phyloP scores from a whole-genome alignment of 2,329 filamentous ascomycete genomes.

The Aspergillus puulaauensis region DNA sequence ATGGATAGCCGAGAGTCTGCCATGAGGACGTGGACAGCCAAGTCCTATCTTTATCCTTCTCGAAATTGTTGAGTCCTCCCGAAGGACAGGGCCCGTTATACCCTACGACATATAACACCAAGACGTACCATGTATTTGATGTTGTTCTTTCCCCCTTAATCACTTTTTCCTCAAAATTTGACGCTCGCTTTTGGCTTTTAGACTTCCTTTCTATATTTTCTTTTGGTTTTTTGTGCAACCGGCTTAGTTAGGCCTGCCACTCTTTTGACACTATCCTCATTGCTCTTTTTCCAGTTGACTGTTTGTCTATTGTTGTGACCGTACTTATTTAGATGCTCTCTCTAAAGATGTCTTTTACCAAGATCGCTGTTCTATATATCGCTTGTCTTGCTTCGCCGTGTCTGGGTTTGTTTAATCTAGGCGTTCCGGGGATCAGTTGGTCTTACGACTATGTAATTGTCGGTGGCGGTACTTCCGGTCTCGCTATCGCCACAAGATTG shows the following conservation, averaged over 20 bases:
- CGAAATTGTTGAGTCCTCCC: too few species aligned
- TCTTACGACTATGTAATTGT: conserved; percentile 8
- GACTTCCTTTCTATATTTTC: neutral
- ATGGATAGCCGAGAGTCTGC: too few species aligned
- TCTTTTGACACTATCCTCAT: neutral
- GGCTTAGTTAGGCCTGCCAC: neutral
- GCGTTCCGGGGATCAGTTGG: neutral
- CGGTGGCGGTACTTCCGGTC: neutral
- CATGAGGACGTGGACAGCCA: neutral
- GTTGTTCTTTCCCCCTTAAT: neutral
- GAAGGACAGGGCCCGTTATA: too few species aligned
- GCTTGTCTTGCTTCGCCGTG: neutral
- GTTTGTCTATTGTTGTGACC: neutral
- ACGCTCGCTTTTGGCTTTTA: neutral
- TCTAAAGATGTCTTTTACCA: neutral
- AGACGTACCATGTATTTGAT: neutral
- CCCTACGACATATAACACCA: neutral
- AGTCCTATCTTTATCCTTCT: neutral
- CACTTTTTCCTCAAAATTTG: neutral
- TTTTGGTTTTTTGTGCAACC: neutral
- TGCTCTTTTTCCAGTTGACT: neutral
- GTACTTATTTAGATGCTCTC: neutral
- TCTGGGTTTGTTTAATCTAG: neutral
- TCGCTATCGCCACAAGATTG: neutral
- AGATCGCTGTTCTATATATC: neutral